Conservation (phyloP, 176 grass and related monocot genomes). For the Ananas comosus region DNA sequence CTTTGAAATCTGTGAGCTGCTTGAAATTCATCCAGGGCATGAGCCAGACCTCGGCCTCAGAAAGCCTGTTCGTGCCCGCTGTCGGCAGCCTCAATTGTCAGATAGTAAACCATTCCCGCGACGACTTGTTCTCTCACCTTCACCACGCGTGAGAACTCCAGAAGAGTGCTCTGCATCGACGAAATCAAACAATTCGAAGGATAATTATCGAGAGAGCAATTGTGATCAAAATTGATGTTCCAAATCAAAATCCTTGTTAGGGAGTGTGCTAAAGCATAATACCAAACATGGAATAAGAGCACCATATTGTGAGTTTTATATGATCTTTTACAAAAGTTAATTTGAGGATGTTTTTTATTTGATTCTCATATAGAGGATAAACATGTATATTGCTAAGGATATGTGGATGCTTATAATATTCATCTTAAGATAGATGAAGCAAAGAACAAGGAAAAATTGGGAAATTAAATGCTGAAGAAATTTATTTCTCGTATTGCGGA, state of each 20-base stretch:
- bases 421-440: too few species aligned
- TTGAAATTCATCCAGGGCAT: slow-evolving; percentile 28
- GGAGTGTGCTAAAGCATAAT: not conserved
- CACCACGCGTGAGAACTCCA: slow-evolving; percentile 22
- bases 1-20: slow-evolving; percentile 28
- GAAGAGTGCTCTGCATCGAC: slow-evolving; percentile 18
- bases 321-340: too few species aligned
- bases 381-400: too few species aligned
- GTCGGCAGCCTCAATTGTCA: slow-evolving; percentile 20
- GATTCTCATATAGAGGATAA: too few species aligned
- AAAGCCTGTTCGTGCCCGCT: slow-evolving; percentile 21
- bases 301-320: too few species aligned
- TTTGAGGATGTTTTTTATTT: too few species aligned
- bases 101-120: slow-evolving; percentile 21
- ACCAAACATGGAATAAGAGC: too few species aligned
- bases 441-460: too few species aligned
- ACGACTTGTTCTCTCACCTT: slow-evolving; percentile 31
- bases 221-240: not conserved
- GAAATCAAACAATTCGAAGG: not conserved
- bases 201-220: not conserved
- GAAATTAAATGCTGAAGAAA: too few species aligned
- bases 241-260: not conserved
- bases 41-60: slow-evolving; percentile 29
- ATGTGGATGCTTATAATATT: too few species aligned
- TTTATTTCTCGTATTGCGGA: too few species aligned